Base-by-base conservation (phyloP, 768 basidiomycete species). In the Crassisporium funariophilum region DNA sequence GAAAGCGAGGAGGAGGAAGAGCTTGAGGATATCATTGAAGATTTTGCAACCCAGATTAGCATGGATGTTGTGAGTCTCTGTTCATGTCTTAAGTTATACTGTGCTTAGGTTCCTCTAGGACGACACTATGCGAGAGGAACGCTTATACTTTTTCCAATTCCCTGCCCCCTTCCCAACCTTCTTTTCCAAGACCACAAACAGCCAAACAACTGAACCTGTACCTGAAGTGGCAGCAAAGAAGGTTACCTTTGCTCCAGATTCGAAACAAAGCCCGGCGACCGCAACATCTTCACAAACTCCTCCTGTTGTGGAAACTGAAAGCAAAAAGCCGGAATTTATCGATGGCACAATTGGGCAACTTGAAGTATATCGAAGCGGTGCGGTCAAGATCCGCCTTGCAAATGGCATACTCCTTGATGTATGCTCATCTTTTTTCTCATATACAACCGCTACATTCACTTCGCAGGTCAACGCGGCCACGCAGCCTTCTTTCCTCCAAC, bases 131-230 rank as follows among this genome's bases (percentile, higher is more conserved):
- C 75, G 74, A 42, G 83, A 82, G 64, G 85, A 90, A 44, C 75
- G 78, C 15, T 68, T 95, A 3, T 95, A 88, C 59, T 85, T 93
- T 55, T 94, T 95, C 70, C 92, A 95, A 61, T 95, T 95, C 58
- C 94, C 94, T 0, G 64, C 73, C 7, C 88, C 91, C 0, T 94
- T 97, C 66, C 92, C 93, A 0, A 76, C 71, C 4, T 94, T 94
- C 67, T 48, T 71, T 2, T 69, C 78, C 5, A 58, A 70, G 48
- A 43, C 61, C 5, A 52, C 65, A 6, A 50, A 68, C 15, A 58
- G 61, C 7, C 59, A 68, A 41, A 68, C 63, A 7, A 58, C 62
- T 19, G 69, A 73, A 37, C 61, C 71, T 33, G 68, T 66, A 12
- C 68, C 51, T 46, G 68, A 65, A 17, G 56, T 56, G 25, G 51